These are phyloP conservation scores for Geotrichum phurueaensis DNA, from an alignment of 1,139 yeast species.

Conservation along the genomic window DNA sequence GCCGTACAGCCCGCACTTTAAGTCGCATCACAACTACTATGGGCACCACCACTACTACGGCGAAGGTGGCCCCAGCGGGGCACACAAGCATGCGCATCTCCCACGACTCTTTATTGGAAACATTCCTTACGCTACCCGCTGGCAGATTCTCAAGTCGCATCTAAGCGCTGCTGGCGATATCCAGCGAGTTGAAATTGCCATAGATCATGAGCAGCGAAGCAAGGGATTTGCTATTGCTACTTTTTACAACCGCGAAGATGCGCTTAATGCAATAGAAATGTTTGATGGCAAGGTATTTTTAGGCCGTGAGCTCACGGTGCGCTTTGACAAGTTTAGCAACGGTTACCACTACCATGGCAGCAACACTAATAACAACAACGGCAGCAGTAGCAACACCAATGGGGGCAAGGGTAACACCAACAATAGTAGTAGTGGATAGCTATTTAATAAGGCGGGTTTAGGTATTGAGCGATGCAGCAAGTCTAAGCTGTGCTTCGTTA, in stretches of 20 bases:
- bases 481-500: neutral
- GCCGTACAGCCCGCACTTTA: neutral
- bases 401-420: neutral
- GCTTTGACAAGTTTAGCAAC: constrained; percentile 42
- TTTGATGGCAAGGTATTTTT: constrained; percentile 51
- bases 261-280: constrained; percentile 45
- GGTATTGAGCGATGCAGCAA: neutral
- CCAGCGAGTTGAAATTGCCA: constrained; percentile 52
- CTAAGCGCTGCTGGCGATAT: constrained; percentile 43
- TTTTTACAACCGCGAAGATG: constrained; percentile 46
- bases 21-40: neutral
- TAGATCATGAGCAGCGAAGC: constrained; percentile 37
- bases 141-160: constrained; percentile 51
- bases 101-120: constrained; percentile 25
- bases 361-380: constrained; percentile 2
- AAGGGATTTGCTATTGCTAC: constrained; percentile 66
- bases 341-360: constrained; percentile 34
- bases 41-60: neutral
- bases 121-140: constrained; percentile 51
- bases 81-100: constrained; percentile 18
- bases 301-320: constrained; percentile 55
- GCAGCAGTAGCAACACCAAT: neutral
- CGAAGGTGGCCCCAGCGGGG: constrained; percentile 7
- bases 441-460: neutral
- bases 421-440: neutral